These are phyloP conservation scores for Candida andamanensis DNA, from an alignment of 805 yeast species.

Conservation along the genomic window DNA sequence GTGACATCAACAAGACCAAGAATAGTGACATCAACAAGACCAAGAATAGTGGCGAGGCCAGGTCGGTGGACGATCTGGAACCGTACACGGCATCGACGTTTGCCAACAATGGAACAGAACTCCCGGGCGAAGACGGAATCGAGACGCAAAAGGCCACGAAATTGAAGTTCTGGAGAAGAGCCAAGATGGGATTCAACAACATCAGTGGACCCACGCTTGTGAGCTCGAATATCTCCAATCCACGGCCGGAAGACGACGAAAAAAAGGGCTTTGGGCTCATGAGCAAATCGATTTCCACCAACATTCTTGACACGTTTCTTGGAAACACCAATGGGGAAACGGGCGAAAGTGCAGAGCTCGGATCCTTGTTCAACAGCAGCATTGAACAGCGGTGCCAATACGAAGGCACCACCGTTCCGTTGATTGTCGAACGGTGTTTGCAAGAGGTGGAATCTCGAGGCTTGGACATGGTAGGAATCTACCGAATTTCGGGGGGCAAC, in stretches of 20 bases:
- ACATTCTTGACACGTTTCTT: slow-evolving; percentile 35
- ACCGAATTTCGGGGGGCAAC: slow-evolving; percentile 82
- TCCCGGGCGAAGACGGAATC: slow-evolving; percentile 15
- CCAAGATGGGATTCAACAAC: slow-evolving; percentile 25
- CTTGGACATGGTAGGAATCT: slow-evolving; percentile 76
- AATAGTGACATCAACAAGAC: slow-evolving; percentile 1
- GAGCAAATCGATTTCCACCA: slow-evolving; percentile 44
- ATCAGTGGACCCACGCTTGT: slow-evolving; percentile 9
- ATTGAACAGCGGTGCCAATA: slow-evolving; percentile 56
- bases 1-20: slow-evolving; percentile 27
- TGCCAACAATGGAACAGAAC: slow-evolving; percentile 10
- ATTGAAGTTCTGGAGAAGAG: slow-evolving; percentile 42
- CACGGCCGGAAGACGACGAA: slow-evolving; percentile 9
- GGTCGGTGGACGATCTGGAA: slow-evolving; percentile 6
- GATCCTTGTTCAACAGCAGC: slow-evolving; percentile 42
- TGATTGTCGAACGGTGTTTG: slow-evolving; percentile 65
- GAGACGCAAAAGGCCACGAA: slow-evolving; percentile 40
- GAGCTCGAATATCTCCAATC: slow-evolving; percentile 6
- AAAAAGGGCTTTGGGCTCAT: slow-evolving; percentile 7
- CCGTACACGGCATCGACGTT: slow-evolving; percentile 17
- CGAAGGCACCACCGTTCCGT: slow-evolving; percentile 65
- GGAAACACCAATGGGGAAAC: slow-evolving; percentile 3
- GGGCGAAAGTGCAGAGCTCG: slow-evolving; percentile 16
- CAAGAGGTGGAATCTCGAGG: slow-evolving; percentile 76
- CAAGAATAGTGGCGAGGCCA: not conserved